Base-by-base conservation (phyloP, 345 rosid species). In the Acer yangbiense region DNA sequence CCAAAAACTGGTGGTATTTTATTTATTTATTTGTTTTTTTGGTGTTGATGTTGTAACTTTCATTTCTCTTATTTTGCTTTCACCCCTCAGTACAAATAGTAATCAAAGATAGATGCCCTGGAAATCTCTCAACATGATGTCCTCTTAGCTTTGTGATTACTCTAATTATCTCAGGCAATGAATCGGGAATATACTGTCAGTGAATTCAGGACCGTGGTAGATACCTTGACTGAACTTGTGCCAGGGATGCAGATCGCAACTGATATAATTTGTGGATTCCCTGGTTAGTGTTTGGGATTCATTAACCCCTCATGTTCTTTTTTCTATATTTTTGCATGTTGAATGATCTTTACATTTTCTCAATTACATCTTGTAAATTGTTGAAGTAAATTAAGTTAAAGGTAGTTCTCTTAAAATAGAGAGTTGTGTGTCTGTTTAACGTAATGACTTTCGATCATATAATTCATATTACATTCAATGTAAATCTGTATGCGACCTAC, bases 231-330 rank as follows among this genome's bases (percentile, higher is more conserved):
- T 61, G 91, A 90, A 77, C 97, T 91, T 80, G 99, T 94, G 74
- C 98, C 98, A 0, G 98, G 92, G 69, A 92, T 96, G 94, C 98
- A 96, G 88, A 91, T 96, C 83, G 99, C 97, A 72, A 96, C 99
- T 60, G 98, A 94, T 83, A 88, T 96, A 82, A 96, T 91, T 69
- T 92, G 97, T 72, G 98, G 99, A 79, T 96, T 96, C 80, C 99
- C 99, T 67, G 97, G 98, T 96, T 68, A 85, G 95, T 84, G 21
- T 77, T 50, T 44, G 2, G 67, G 20, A 55, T 62, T 32, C 20
- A 52, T 25, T 79, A 35, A 20, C 35, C 21, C 55, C 60, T 65
- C 18, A 0, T 80, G 55, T 7, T 55, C 63, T 58, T 55, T 14
- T 18, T 25, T 77, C 25, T 7, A 14, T 23, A 8, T 1, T 9